Percentiles rank a stretch among this genome's conserved stretches.
Conservation (phyloP, 2,329 filamentous ascomycete genomes). For the Cladosporium sp. region DNA sequence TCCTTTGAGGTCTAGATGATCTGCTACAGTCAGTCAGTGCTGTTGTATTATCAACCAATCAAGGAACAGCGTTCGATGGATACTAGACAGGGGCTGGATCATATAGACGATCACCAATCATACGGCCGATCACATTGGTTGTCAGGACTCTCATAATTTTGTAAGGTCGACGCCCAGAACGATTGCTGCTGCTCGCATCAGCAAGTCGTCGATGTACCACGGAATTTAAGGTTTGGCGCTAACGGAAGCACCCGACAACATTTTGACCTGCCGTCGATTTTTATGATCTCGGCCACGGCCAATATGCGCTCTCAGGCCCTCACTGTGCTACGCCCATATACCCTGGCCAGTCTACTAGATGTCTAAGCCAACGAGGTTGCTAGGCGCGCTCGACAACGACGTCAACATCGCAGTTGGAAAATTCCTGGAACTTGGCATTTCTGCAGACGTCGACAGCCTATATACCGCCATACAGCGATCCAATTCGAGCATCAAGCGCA, state of each 20-base stretch:
- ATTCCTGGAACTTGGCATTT: slow-evolving; percentile 32
- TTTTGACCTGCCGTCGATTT: slow-evolving; percentile 5
- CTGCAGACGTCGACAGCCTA: slow-evolving; percentile 45
- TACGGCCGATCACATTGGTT: too few relatives aligned
- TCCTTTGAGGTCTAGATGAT: too few relatives aligned
- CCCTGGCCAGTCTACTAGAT: neutral
- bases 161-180: neutral
- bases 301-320: neutral
- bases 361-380: slow-evolving; percentile 17
- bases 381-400: slow-evolving; percentile 43
- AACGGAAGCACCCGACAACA: slow-evolving; percentile 1
- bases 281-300: neutral
- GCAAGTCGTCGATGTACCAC: neutral
- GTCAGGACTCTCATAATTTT: too few relatives aligned
- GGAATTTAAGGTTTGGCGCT: neutral
- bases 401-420: slow-evolving; percentile 56
- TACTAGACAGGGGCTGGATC: too few relatives aligned
- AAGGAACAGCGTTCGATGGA: too few relatives aligned
- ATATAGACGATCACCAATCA: too few relatives aligned
- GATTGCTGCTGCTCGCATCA: neutral
- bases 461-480: slow-evolving; percentile 82
- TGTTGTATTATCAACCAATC: too few relatives aligned
- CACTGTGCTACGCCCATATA: neutral
- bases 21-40: too few relatives aligned
- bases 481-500: slow-evolving; percentile 81